A percentile compares a stretch with the other conserved stretches of the same genome.
phyloP scores from a whole-genome alignment of 192 early-diverging fungal genomes.

The Rhizophlyctis rosea region DNA sequence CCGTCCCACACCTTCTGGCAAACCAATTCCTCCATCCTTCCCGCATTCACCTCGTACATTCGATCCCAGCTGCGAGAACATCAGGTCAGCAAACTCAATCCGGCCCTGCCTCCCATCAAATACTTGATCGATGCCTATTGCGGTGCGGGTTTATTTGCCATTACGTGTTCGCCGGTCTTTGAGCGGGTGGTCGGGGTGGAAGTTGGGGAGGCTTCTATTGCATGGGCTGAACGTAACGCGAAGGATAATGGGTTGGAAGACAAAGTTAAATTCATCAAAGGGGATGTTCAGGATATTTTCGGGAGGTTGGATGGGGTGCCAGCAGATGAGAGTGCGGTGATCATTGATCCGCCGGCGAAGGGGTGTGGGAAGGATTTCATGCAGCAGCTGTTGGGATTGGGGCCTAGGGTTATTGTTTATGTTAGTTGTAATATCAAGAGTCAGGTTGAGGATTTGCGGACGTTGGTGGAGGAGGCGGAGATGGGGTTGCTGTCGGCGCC shows the following conservation, averaged over 20 bases:
- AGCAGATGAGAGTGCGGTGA: constrained; percentile 51
- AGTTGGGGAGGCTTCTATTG: constrained; percentile 58
- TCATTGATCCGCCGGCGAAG: constrained; percentile 71
- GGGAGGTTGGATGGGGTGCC: constrained; percentile 24
- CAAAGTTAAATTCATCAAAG: constrained; percentile 57
- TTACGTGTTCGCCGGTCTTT: constrained; percentile 58
- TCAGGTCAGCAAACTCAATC: constrained; percentile 13
- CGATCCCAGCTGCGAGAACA: constrained; percentile 53
- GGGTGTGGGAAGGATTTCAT: constrained; percentile 64
- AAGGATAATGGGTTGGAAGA: constrained; percentile 46
- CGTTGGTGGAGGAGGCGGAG: constrained; percentile 26
- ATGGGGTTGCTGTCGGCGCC: background rate
- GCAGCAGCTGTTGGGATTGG: constrained; percentile 62
- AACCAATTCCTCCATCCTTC: constrained; percentile 64
- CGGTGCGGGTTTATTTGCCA: constrained; percentile 69
- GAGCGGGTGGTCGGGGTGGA: constrained; percentile 67
- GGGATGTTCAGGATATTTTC: constrained; percentile 60
- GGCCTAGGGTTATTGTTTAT: constrained; percentile 67
- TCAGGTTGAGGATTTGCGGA: constrained; percentile 56
- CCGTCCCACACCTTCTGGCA: constrained; percentile 70
- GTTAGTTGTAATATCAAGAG: constrained; percentile 66
- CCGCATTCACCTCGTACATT: constrained; percentile 58
- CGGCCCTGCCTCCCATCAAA: constrained; percentile 12
- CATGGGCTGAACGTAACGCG: constrained; percentile 63
- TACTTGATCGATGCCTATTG: constrained; percentile 69